Base-by-base conservation (phyloP, 1,284 basidiomycete species). In the Cutaneotrichosporon cyanovorans region DNA sequence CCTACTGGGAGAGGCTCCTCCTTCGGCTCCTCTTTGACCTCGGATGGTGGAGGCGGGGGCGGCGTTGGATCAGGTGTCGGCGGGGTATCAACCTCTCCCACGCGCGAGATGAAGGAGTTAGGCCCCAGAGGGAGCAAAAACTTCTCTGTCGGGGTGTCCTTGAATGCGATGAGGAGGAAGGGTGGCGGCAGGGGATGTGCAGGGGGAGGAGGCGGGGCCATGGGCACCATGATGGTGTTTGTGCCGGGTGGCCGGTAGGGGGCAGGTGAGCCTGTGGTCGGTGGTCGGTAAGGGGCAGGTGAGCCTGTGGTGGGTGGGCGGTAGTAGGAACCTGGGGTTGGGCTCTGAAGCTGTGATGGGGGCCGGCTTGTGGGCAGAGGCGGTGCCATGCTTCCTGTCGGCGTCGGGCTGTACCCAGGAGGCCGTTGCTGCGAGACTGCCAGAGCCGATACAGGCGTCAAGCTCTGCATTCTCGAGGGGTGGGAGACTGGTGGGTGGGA, bases 151-250 rank as follows among this genome's bases (percentile, higher is more conserved):
- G 59, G 58, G 15, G 50, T 42, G 19, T 68, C 66, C 40, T 63
- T 66, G 62, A 69, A 69, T 2, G 66, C 62, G 0, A 69, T 34
- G 14, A 68, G 59, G 3, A 69, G 55, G 48, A 69, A 69, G 1
- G 63, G 60, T 5, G 65, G 62, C 0, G 62, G 64, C 34, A 63
- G 62, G 0, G 53, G 50, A 2, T 58, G 57, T 28, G 53, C 45
- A 4, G 58, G 59, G 19, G 45, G 36, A 8, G 59, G 58, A 11
- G 48, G 40, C 15, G 53, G 51, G 1, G 8, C 25, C 25, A 28
- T 28, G 8, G 53, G 53, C 0, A 37, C 22, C 21, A 34, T 42
- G 21, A 15, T n/a, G 23, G 19, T 20, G 32, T 42, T 15, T n/a
- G 30, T 20, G 20, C 18, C 16, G 18, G 16, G 16, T 20, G 16